These are phyloP conservation scores for Trypanosoma grayi DNA, from an alignment of 208 protist genomes.

Conservation along the genomic window DNA sequence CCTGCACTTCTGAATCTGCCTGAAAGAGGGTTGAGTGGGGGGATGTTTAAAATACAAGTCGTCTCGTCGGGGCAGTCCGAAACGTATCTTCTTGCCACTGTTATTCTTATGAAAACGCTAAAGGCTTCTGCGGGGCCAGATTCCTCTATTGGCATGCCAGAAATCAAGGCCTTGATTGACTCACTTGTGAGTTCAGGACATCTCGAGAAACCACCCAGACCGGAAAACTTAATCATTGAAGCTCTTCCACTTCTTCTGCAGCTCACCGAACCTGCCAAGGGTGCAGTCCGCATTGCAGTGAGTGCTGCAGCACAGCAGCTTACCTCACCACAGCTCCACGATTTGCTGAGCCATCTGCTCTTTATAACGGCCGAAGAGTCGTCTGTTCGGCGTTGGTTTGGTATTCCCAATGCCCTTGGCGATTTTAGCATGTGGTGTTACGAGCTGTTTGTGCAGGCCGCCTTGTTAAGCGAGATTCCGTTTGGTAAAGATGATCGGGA, in stretches of 20 bases:
- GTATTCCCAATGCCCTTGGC: conserved; percentile 8
- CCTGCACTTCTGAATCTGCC: not conserved
- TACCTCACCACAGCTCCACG: not conserved
- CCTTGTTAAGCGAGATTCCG: conserved; percentile 12
- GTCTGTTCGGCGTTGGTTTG: conserved; percentile 16
- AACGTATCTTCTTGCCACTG: conserved; percentile 12
- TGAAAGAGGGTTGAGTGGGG: conserved; percentile 1
- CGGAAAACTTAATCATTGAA: conserved; percentile 20
- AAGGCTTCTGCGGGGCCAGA: not conserved
- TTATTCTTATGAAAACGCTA: conserved; percentile 10
- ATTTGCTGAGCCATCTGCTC: conserved; percentile 13
- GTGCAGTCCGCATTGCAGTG: conserved; percentile 12
- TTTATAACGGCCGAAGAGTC: conserved; percentile 1
- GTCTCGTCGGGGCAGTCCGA: conserved; percentile 14
- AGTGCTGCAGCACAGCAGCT: conserved; percentile 12
- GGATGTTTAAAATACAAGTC: not conserved
- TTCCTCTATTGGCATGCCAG: not conserved
- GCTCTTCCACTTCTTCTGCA: conserved; percentile 19
- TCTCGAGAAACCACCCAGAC: conserved; percentile 12
- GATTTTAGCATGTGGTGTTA: conserved; percentile 23
- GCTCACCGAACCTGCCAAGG: conserved; percentile 7
- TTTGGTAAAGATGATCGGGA: not conserved
- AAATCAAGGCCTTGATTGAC: conserved; percentile 10
- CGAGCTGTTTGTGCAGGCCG: conserved; percentile 13
- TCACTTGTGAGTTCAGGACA: conserved; percentile 14